Evolutionary conservation across 345 rosid genomes (phyloP).

Genomic region (Gossypium mustelinum): DNA sequence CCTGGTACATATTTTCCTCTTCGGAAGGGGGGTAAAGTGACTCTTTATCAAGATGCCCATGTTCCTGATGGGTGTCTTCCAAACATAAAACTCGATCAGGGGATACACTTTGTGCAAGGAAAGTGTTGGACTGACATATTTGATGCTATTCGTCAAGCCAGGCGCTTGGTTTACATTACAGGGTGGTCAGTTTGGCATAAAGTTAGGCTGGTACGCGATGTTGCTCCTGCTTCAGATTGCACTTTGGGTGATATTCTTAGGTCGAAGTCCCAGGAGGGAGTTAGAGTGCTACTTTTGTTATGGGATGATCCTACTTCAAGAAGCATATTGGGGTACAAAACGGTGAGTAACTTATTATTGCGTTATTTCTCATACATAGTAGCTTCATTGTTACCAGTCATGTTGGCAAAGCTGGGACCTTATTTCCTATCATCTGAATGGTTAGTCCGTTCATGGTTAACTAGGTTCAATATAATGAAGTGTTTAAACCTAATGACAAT

Average conservation of each 20-base stretch:
- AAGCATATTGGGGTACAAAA: constrained; percentile 76
- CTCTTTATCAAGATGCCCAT: constrained; percentile 96
- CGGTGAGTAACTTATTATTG: constrained; percentile 46
- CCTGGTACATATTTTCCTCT: constrained; percentile 97
- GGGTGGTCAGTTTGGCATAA: constrained; percentile 99
- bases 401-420: background rate
- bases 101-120: constrained; percentile 68
- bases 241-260: constrained; percentile 79
- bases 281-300: constrained; percentile 85
- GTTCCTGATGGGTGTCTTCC: constrained; percentile 86
- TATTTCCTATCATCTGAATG: background rate
- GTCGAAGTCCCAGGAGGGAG: constrained; percentile 91
- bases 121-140: constrained; percentile 88
- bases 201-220: constrained; percentile 66
- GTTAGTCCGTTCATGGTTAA: background rate
- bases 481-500: background rate
- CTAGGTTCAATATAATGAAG: background rate
- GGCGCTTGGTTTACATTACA: constrained; percentile 74
- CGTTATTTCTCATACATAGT: background rate
- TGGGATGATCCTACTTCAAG: constrained; percentile 99
- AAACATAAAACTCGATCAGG: constrained; percentile 49
- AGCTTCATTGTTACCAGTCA: background rate
- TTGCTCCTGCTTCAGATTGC: constrained; percentile 38
- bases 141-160: constrained; percentile 78
- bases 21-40: constrained; percentile 73